These are phyloP conservation scores for Solanum chiquidenum DNA, from an alignment of 257 asterid species.

Conservation along the genomic window DNA sequence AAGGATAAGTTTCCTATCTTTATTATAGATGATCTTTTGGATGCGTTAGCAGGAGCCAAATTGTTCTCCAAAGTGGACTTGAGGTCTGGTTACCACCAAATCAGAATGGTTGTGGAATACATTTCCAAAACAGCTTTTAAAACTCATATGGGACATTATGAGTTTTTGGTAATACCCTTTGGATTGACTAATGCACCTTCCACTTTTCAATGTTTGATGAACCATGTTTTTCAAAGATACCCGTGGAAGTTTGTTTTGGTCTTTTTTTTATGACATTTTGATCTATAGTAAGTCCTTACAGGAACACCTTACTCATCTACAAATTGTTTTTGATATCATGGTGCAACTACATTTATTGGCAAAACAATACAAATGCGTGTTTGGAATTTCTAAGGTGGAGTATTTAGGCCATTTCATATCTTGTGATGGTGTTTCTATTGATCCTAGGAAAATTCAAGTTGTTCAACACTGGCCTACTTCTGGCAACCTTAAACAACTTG, in stretches of 20 bases:
- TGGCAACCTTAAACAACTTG: neutral
- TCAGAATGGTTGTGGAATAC: neutral
- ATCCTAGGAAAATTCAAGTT: neutral
- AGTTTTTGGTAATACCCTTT: neutral
- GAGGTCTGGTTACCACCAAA: neutral
- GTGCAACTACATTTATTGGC: neutral
- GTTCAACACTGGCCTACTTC: neutral
- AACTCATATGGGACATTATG: neutral
- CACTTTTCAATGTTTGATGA: neutral
- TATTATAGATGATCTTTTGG: neutral
- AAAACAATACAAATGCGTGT: neutral
- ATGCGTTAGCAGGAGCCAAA: neutral
- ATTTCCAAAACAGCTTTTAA: neutral
- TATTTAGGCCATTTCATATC: neutral
- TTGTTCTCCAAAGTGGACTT: neutral
- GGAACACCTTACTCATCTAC: neutral
- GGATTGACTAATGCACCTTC: neutral
- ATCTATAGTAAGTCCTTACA: neutral
- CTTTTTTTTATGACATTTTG: neutral
- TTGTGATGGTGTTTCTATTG: neutral
- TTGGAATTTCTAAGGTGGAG: neutral
- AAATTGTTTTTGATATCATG: too few species aligned
- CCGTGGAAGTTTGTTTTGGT: neutral
- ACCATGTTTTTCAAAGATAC: neutral
- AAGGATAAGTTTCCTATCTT: neutral